Evolutionary conservation across 2,329 filamentous ascomycete genomes (phyloP), one percentile per base, ranked within the genome.

Genomic region (Alternaria sp.): DNA sequence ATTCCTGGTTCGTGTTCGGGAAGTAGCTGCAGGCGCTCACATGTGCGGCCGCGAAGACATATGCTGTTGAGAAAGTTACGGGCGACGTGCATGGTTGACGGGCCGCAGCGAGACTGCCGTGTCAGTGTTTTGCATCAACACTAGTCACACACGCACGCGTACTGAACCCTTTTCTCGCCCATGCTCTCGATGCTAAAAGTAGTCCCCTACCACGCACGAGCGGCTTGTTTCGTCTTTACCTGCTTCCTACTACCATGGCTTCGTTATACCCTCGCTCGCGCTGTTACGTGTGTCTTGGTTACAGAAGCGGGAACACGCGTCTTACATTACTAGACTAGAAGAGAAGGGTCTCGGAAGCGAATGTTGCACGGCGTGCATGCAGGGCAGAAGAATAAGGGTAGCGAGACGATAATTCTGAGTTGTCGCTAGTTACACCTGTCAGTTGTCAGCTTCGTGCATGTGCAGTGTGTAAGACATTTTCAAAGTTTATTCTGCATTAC

Each of bases 231-330:
- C 19, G 28, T 21, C 30, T 12, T 40, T 17, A 46, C 8, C 43
- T 45, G 25, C n/a, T 21, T 30, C 5, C 17, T 13, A 5, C 26
- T 19, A 47, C 12, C 17, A 15, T 47, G 53, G 53, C 53, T 30
- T 46, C 17, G 28, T 17, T 28, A 55, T 50, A 47, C 23, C 50
- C 43, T 46, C 12, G 19, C 19, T 46, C 9, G 19, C 19, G 15
- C 23, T 40, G 12, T 51, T 19, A 44, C 5, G 5, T 49, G 6
- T 62, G 70, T 75, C 67, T 73, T 63, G 45, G 61, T 65, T 65
- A 74, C 67, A 46, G 17, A 59, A 32, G 51, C 59, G 62, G 58
- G 56, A 63, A 53, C 28, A 67, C 60, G 54, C 43, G 30, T 44
- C 46, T 46, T 51, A 43, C 30, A 43, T 8, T 23, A 54, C 58